Evolutionary conservation across 2,329 filamentous ascomycete genomes (phyloP).

Genomic region (Aspergillus sp.): DNA sequence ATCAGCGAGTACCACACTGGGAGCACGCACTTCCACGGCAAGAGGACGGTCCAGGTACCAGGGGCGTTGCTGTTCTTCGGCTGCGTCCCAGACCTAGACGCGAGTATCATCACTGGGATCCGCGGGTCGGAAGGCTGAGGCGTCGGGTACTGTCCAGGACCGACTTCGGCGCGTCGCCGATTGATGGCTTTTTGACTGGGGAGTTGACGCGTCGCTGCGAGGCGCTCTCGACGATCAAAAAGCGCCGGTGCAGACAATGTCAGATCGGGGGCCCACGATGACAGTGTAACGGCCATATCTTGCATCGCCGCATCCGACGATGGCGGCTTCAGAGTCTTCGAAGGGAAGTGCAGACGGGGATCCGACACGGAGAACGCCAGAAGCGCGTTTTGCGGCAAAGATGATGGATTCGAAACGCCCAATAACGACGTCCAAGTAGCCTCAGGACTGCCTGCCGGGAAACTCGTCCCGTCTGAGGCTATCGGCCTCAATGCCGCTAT

Average conservation of each 20-base stretch:
- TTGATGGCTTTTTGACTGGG: constrained; percentile 79
- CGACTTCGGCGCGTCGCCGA: constrained; percentile 64
- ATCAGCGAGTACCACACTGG: constrained; percentile 85
- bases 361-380: constrained; percentile 74
- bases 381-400: constrained; percentile 67
- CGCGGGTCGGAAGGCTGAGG: constrained; percentile 63
- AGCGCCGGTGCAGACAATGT: constrained; percentile 52
- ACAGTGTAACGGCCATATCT: constrained; percentile 59
- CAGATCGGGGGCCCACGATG: constrained; percentile 66
- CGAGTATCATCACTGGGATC: constrained; percentile 74
- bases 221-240: constrained; percentile 67
- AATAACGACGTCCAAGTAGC: constrained; percentile 42
- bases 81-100: constrained; percentile 51
- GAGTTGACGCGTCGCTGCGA: constrained; percentile 64
- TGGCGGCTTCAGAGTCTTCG: constrained; percentile 53
- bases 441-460: constrained; percentile 31
- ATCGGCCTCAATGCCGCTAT: constrained; percentile 63
- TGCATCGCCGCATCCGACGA: constrained; percentile 34
- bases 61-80: constrained; percentile 51
- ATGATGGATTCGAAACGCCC: constrained; percentile 64
- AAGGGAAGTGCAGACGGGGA: constrained; percentile 76
- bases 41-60: constrained; percentile 76
- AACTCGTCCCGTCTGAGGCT: constrained; percentile 16
- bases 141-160: constrained; percentile 63
- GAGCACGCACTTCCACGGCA: constrained; percentile 87